Conservation (phyloP, 768 basidiomycete species). For the Rhizopogon vesiculosus region DNA sequence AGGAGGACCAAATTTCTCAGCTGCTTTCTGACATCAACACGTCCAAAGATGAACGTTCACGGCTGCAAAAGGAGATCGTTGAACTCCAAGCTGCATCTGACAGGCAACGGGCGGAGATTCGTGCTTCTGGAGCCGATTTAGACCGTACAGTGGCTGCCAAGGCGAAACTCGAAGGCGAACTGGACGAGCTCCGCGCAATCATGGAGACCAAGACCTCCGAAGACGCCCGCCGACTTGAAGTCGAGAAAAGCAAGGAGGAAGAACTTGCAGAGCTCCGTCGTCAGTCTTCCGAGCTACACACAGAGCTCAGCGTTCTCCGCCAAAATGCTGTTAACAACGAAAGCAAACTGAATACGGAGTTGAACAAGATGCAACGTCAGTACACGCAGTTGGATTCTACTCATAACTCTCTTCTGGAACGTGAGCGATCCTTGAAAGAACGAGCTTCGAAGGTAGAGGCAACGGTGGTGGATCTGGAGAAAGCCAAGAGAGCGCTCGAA, state of each 20-base stretch:
- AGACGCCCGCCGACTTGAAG: conserved; percentile 78
- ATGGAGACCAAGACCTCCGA: conserved; percentile 85
- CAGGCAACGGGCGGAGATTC: conserved; percentile 57
- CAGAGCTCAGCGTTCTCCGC: conserved; percentile 64
- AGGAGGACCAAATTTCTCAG: conserved; percentile 63
- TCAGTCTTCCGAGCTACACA: conserved; percentile 56
- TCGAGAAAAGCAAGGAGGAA: conserved; percentile 80
- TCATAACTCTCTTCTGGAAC: conserved; percentile 60
- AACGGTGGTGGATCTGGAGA: conserved; percentile 56
- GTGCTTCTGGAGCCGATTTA: conserved; percentile 50
- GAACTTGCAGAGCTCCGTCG: conserved; percentile 72
- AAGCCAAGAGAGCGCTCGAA: conserved; percentile 59
- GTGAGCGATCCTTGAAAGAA: conserved; percentile 48
- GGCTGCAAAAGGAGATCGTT: conserved; percentile 51
- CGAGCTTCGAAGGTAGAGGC: conserved; percentile 46
- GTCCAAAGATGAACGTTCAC: conserved; percentile 50
- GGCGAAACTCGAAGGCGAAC: conserved; percentile 69
- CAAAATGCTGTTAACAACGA: conserved; percentile 58
- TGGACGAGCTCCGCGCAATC: conserved; percentile 81
- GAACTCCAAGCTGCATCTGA: conserved; percentile 71
- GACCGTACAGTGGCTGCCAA: conserved; percentile 42
- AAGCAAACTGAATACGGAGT: conserved; percentile 70
- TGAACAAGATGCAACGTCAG: conserved; percentile 61
- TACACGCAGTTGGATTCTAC: conserved; percentile 54
- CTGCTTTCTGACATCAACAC: conserved; percentile 50